Percentiles rank a stretch among this genome's conserved stretches.
phyloP scores from a whole-genome alignment of 257 asterid genomes.

The Solanum lycopersicoides region DNA sequence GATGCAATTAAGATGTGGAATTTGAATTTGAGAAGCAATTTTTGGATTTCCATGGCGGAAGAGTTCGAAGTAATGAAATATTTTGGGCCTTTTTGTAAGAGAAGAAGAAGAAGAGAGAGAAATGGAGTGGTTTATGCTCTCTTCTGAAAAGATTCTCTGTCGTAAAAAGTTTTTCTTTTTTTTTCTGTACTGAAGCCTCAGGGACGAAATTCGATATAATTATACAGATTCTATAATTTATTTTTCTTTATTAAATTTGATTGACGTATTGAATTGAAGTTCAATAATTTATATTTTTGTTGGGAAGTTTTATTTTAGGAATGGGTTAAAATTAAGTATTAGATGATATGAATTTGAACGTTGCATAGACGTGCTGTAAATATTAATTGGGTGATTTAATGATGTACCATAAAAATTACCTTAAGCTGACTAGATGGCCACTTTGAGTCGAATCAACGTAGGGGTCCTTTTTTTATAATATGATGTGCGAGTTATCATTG shows the following conservation, averaged over 20 bases:
- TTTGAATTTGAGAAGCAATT: conserved; percentile 44
- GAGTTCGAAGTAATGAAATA: background rate
- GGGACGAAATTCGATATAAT: background rate
- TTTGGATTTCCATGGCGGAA: conserved; percentile 43
- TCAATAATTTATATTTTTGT: no score
- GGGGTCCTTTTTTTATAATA: background rate
- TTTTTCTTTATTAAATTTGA: no score
- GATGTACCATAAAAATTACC: background rate
- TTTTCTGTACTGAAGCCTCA: background rate
- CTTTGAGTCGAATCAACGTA: background rate
- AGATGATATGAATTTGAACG: no score
- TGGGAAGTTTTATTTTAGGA: no score
- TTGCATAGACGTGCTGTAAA: no score
- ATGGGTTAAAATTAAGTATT: no score
- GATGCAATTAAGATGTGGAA: conserved; percentile 26
- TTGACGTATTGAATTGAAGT: no score
- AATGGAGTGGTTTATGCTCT: conserved; percentile 4
- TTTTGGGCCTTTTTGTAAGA: background rate
- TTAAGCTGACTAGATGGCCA: background rate
- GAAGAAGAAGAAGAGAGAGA: background rate
- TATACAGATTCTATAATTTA: no score
- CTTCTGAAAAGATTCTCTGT: conserved; percentile 44
- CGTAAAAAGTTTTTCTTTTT: background rate
- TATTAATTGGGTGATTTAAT: background rate
- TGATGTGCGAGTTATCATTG: background rate